A percentile compares a stretch with the other conserved stretches of the same genome.
Conservation (phyloP, 192 early-diverging fungal genomes). For the Haplosporangium gracile region DNA sequence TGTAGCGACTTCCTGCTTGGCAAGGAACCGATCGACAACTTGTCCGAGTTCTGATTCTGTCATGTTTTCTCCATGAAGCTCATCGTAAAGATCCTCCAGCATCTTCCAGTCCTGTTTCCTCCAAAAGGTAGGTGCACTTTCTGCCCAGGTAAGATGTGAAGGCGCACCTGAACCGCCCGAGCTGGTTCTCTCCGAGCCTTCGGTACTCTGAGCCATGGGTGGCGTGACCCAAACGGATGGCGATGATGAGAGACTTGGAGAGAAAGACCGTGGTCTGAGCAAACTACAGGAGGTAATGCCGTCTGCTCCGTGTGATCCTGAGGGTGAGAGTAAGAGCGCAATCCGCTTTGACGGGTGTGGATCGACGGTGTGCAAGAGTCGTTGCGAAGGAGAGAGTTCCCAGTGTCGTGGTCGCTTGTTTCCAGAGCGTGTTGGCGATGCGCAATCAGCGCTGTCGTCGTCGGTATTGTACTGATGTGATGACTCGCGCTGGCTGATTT, state of each 20-base stretch:
- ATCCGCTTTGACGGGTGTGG: constrained; percentile 17
- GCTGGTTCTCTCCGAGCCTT: background rate
- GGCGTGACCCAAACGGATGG: background rate
- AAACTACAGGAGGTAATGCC: background rate
- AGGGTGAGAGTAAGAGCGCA: background rate
- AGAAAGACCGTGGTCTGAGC: constrained; percentile 19
- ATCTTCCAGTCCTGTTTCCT: constrained; percentile 32
- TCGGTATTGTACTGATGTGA: background rate
- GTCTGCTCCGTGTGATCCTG: background rate
- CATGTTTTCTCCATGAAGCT: constrained; percentile 21
- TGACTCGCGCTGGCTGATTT: background rate
- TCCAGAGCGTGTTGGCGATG: background rate
- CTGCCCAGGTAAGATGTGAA: background rate
- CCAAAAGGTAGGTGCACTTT: constrained; percentile 8
- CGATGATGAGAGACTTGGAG: constrained; percentile 1
- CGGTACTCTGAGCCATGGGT: background rate
- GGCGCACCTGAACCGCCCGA: too few relatives aligned
- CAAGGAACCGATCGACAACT: constrained; percentile 33
- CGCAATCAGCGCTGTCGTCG: background rate
- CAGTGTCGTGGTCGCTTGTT: constrained; percentile 17
- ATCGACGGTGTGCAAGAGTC: constrained; percentile 7
- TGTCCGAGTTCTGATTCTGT: constrained; percentile 13
- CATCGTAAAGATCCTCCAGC: constrained; percentile 20
- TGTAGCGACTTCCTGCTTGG: background rate
- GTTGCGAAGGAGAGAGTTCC: background rate